Evolutionary conservation across 306 rosid genomes (phyloP).

Genomic region (Canavalia gladiata): DNA sequence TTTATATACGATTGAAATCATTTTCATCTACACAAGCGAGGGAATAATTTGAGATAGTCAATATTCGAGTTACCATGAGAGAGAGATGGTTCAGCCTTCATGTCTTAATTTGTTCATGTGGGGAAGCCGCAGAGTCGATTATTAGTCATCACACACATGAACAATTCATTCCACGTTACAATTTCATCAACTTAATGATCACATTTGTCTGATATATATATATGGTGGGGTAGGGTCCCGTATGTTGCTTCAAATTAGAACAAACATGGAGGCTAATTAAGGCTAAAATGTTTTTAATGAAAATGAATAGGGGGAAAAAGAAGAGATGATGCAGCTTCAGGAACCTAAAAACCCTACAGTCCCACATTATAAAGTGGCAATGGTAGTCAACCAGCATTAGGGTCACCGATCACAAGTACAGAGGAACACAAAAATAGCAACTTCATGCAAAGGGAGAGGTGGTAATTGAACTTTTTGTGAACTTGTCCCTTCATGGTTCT

Average conservation of each 20-base stretch:
- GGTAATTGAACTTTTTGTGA: constrained; percentile 22
- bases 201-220: background rate
- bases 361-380: background rate
- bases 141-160: constrained; percentile 8
- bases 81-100: background rate
- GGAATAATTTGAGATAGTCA: background rate
- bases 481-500: constrained; percentile 27
- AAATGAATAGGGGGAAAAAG: background rate
- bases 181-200: background rate
- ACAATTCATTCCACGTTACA: constrained; percentile 20
- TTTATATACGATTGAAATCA: background rate
- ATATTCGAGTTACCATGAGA: background rate
- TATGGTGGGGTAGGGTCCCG: constrained; percentile 6
- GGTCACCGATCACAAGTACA: background rate
- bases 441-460: constrained; percentile 32
- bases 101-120: constrained; percentile 26
- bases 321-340: background rate
- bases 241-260: constrained; percentile 6
- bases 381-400: constrained; percentile 41
- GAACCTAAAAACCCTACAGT: constrained; percentile 27
- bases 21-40: background rate
- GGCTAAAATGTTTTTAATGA: background rate
- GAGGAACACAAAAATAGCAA: background rate
- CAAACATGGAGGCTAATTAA: constrained; percentile 20
- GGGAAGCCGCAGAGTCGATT: background rate